Percentiles rank a stretch among this genome's conserved stretches.
These are phyloP conservation scores for Magnusiomyces magnusii DNA, from an alignment of 1,139 yeast genomes.

Conservation along the genomic window DNA sequence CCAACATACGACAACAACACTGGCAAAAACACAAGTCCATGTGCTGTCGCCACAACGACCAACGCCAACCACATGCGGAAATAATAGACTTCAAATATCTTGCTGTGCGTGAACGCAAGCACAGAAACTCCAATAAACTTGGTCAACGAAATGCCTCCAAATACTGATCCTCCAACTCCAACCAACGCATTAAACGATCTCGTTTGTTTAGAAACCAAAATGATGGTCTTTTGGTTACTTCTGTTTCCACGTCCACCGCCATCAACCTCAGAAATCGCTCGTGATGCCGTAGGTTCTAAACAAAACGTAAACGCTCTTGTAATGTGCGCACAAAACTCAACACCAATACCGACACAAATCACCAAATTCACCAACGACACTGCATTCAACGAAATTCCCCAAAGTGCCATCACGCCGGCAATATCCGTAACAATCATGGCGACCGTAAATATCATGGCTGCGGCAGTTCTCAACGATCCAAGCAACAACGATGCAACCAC, in stretches of 20 bases:
- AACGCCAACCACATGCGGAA: constrained; percentile 94
- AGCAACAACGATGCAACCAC: constrained; percentile 48
- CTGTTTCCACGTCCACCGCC: background rate
- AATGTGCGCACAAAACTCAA: constrained; percentile 86
- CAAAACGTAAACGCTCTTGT: constrained; percentile 64
- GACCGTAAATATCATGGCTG: constrained; percentile 52
- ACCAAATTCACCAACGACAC: constrained; percentile 81
- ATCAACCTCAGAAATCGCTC: constrained; percentile 2
- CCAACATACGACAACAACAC: constrained; percentile 61
- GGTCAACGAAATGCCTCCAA: constrained; percentile 85
- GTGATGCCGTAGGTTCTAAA: constrained; percentile 19
- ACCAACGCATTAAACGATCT: constrained; percentile 56
- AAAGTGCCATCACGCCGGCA: constrained; percentile 70
- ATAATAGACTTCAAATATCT: constrained; percentile 84
- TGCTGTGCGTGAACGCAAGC: constrained; percentile 75
- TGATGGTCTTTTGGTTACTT: background rate
- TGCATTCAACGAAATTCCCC: constrained; percentile 78
- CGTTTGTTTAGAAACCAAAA: constrained; percentile 25
- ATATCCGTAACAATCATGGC: constrained; percentile 59
- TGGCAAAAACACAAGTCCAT: constrained; percentile 73
- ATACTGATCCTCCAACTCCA: constrained; percentile 78
- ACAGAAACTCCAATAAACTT: constrained; percentile 83
- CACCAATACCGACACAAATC: constrained; percentile 86
- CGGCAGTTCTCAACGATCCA: constrained; percentile 59
- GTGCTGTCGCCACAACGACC: constrained; percentile 67